Evolutionary conservation across 2,329 filamentous ascomycete genomes (phyloP), one percentile per base, ranked within the genome.

Genomic region (Aspergillus intermedius): DNA sequence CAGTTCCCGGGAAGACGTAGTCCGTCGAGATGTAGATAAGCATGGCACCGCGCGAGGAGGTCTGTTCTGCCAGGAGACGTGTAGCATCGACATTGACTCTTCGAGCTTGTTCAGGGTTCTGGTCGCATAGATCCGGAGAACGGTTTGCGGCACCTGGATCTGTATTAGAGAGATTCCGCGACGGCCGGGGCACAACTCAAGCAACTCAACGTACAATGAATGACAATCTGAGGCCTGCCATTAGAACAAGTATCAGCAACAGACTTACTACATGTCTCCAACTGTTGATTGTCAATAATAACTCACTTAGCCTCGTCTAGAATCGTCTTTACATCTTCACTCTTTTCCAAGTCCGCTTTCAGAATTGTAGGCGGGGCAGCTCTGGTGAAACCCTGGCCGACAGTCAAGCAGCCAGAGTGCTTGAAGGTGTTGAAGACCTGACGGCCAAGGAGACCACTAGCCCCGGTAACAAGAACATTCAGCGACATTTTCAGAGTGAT

Each of bases 51-150:
- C 81, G 79, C 23, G 75, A 64, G 1, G 82, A 78, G 46, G 87
- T 85, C n/a, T 82, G 75, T 37, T 74, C 67, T 8, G 88, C 87
- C 10, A 95, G 79, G 7, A 72, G 70, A 43, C 75, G 72, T 42
- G 87, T 86, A 2, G 88, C 86, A 3, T 81, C 76, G 10, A 91
- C 81, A 61, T 95, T 95, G 59, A 94, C 75, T 15, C 77, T 78
- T 51, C 79, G 80, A 3, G 89, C 88, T 47, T 82, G 86, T 50
- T 84, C 80, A 2, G 89, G 90, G 65, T 95, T 82, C 55, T 81
- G 79, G 59, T 90, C 86, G 62, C 90, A 91, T 64, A 86, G 86
- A 69, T 95, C 90, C 2, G 91, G 90, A 61, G 86, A 94, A 53
- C 88, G 83, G 68, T 95, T 91, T 42, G 90, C 90, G 37, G 90